These are phyloP conservation scores for Euphorbia lathyris DNA, from an alignment of 345 rosid genomes.

Conservation along the genomic window DNA sequence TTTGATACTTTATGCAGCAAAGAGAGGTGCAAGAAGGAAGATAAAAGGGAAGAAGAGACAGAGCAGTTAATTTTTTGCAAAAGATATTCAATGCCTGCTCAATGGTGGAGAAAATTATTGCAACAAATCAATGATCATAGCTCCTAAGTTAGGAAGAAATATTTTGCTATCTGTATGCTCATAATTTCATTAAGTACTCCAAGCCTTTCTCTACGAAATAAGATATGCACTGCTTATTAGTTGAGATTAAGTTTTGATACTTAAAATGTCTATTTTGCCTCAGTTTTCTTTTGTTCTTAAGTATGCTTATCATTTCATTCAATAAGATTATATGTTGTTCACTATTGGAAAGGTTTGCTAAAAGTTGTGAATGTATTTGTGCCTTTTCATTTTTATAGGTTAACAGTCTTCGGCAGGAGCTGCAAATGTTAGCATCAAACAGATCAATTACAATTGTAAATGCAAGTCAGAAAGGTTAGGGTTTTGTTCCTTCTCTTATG, in stretches of 20 bases:
- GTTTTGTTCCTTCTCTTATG: slow-evolving; percentile 13
- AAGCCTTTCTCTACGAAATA: not conserved
- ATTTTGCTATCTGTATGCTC: not conserved
- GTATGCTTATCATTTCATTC: slow-evolving; percentile 4
- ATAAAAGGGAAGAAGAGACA: not conserved
- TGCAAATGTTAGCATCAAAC: slow-evolving; percentile 52
- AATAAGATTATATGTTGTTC: not conserved
- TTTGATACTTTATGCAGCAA: not conserved
- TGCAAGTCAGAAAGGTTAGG: slow-evolving; percentile 60
- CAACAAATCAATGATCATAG: not conserved
- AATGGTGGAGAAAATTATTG: not conserved
- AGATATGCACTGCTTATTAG: not conserved
- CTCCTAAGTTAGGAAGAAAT: not conserved
- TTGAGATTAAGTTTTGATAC: slow-evolving; percentile 2
- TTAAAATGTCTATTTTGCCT: not conserved
- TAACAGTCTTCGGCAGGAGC: slow-evolving; percentile 62
- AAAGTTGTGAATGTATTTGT: slow-evolving; percentile 2
- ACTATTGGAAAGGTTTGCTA: slow-evolving; percentile 5
- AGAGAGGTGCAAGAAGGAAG: not conserved
- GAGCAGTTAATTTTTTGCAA: not conserved
- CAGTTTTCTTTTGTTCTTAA: not conserved
- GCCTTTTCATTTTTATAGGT: slow-evolving; percentile 47
- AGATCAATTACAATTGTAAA: slow-evolving; percentile 72
- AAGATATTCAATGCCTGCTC: not conserved
- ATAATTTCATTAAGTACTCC: not conserved